Base-by-base conservation (phyloP, 2,329 filamentous ascomycete species). In the Cercospora sp. region DNA sequence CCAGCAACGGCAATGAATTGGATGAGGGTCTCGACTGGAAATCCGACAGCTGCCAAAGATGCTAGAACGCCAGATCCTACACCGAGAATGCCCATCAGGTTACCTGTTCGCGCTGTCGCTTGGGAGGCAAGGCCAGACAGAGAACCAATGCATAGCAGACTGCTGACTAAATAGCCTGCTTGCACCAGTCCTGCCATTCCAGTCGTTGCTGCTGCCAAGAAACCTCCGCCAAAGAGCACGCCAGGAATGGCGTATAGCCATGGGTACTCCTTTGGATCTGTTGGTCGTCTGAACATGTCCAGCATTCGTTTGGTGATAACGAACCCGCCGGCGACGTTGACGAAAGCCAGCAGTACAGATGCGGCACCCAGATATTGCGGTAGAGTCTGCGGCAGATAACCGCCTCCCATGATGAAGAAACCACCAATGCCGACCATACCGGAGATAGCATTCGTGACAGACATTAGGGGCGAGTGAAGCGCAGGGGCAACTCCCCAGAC, bases 231-330 rank as follows among this genome's bases (percentile, higher is more conserved):
- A 72, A 94, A 97, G 0, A 97, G 74, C 3, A 88, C 82, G 16
- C 88, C 93, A 0, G 93, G 93, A 65, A 96, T 82, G 1, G 89
- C 91, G 75, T 95, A 97, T 0, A 97, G 82, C 91, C 91, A 97
- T 0, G 91, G 91, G 72, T 94, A 97, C 78, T 97, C 93, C 0
- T 91, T 89, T 33, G 93, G 93, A 73, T 97, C 93, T 4, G 92
- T 95, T 28, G 92, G 90, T 12, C 91, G 87, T 77, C 91, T 91
- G 78, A 94, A 94, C 91, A 94, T 94, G 78, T 97, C 93, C 53
- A 97, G 84, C 93, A 97, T 97, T 70, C 93, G 87, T 81, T 96
- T 96, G 3, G 93, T 96, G 68, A 97, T 92, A 53, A 96, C 91
- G 69, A 97, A 97, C 0, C 93, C 93, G 67, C 93, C 93, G 0